These are phyloP conservation scores for Alloteropsis semialata DNA, from an alignment of 176 grass and related monocot genomes.

Conservation along the genomic window DNA sequence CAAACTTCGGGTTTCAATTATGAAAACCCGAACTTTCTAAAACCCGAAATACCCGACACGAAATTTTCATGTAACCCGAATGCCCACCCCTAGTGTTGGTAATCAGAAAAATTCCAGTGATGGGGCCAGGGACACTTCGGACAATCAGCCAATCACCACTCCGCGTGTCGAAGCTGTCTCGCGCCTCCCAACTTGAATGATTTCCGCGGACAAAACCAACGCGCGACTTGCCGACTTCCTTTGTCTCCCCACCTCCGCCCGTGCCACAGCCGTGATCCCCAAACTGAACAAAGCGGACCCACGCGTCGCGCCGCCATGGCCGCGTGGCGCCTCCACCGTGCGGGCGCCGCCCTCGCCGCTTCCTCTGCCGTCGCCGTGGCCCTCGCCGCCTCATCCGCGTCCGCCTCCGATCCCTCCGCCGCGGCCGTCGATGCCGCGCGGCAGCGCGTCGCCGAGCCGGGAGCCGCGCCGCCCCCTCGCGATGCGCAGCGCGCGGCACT, in stretches of 20 bases:
- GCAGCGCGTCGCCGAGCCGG: slow-evolving; percentile 39
- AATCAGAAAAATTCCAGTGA: no score
- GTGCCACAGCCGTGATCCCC: not conserved
- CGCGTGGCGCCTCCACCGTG: slow-evolving; percentile 53
- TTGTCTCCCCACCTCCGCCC: not conserved
- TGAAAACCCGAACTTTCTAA: no score
- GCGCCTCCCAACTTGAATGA: no score
- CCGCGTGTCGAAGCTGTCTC: no score
- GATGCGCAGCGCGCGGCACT: slow-evolving; percentile 60
- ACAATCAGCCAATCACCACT: no score
- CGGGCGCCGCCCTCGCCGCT: slow-evolving; percentile 49
- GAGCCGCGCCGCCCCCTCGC: slow-evolving; percentile 49
- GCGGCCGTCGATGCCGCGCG: slow-evolving; percentile 39
- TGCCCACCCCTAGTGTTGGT: no score
- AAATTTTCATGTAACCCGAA: no score
- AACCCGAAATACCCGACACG: no score
- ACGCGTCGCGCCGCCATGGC: slow-evolving; percentile 34
- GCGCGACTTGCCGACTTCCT: no score
- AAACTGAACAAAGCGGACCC: not conserved
- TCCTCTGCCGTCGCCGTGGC: slow-evolving; percentile 44
- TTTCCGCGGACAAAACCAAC: no score
- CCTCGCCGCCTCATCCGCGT: not conserved
- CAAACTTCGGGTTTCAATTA: no score
- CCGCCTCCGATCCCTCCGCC: slow-evolving; percentile 39
- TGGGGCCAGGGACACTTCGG: no score